These are phyloP conservation scores for Anthracocystis panici-leucophaei DNA, from an alignment of 1,284 basidiomycete genomes.

Conservation along the genomic window DNA sequence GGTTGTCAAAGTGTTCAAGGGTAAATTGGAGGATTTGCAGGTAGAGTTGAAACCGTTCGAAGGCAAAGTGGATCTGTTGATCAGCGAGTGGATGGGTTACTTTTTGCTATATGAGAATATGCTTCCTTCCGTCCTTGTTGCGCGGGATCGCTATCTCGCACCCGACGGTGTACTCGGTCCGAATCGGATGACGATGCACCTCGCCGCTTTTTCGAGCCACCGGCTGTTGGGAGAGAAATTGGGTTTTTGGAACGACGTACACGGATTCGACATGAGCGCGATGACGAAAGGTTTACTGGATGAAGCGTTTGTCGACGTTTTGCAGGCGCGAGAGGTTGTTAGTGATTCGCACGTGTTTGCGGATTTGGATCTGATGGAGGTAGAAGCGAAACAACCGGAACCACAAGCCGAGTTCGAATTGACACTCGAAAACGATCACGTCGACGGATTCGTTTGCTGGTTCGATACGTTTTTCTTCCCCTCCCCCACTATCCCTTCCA, in stretches of 20 bases:
- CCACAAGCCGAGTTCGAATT: slow-evolving; percentile 56
- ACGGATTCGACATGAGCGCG: slow-evolving; percentile 74
- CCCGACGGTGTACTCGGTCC: slow-evolving; percentile 85
- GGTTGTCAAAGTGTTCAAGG: slow-evolving; percentile 82
- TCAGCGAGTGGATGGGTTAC: slow-evolving; percentile 93
- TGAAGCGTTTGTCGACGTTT: slow-evolving; percentile 64
- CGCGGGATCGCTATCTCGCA: slow-evolving; percentile 83
- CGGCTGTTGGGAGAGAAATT: slow-evolving; percentile 84
- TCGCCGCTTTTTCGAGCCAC: slow-evolving; percentile 81
- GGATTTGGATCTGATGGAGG: slow-evolving; percentile 58
- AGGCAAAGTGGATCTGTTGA: slow-evolving; percentile 85
- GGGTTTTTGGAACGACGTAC: slow-evolving; percentile 89
- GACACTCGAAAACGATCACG: slow-evolving; percentile 1
- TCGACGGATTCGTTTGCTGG: slow-evolving; percentile 64
- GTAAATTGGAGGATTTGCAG: slow-evolving; percentile 86
- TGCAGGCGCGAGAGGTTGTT: slow-evolving; percentile 54
- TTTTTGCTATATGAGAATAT: slow-evolving; percentile 88
- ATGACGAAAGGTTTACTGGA: slow-evolving; percentile 64
- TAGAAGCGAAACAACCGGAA: slow-evolving; percentile 68
- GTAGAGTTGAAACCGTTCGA: slow-evolving; percentile 77
- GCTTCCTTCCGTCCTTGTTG: slow-evolving; percentile 91
- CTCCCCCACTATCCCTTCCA: slow-evolving; percentile 1
- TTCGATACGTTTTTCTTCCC: slow-evolving; percentile 69
- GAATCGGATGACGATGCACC: slow-evolving; percentile 86
- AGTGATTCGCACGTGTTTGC: slow-evolving; percentile 49